Evolutionary conservation across 2,329 filamentous ascomycete genomes (phyloP).

Genomic region (Leptoxyphium fumago): DNA sequence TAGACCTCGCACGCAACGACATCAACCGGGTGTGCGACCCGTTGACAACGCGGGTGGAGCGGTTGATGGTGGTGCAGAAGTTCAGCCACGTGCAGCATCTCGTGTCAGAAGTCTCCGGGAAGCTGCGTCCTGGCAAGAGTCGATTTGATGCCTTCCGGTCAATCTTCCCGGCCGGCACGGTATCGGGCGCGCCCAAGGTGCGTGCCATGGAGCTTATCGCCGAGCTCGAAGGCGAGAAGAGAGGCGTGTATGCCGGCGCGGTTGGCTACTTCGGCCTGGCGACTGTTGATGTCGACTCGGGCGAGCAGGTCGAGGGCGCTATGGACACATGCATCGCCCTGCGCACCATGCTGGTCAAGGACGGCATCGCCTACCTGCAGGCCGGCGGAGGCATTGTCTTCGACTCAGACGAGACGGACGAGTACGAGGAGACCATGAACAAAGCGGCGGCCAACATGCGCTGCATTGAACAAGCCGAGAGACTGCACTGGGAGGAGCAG

Average conservation of each 20-base stretch:
- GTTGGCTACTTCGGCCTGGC: slow-evolving; percentile 94
- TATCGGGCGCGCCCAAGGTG: slow-evolving; percentile 90
- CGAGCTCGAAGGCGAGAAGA: slow-evolving; percentile 84
- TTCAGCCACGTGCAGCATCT: slow-evolving; percentile 98
- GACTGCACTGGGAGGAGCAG: slow-evolving; percentile 42
- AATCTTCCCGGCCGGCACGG: slow-evolving; percentile 93
- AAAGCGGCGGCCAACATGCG: slow-evolving; percentile 84
- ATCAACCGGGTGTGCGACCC: slow-evolving; percentile 93
- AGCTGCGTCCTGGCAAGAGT: slow-evolving; percentile 69
- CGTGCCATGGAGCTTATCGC: slow-evolving; percentile 94
- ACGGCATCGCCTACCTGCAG: slow-evolving; percentile 82
- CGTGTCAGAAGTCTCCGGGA: slow-evolving; percentile 85
- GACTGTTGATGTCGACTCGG: slow-evolving; percentile 46
- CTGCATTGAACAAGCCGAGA: slow-evolving; percentile 73
- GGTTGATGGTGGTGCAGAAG: slow-evolving; percentile 83
- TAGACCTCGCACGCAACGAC: slow-evolving; percentile 90
- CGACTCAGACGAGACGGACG: slow-evolving; percentile 78
- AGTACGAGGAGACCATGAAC: slow-evolving; percentile 95
- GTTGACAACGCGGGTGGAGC: slow-evolving; percentile 74
- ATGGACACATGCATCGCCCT: slow-evolving; percentile 82
- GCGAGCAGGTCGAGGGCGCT: slow-evolving; percentile 55
- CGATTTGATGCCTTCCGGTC: slow-evolving; percentile 86
- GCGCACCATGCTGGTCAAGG: slow-evolving; percentile 88
- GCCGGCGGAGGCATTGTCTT: slow-evolving; percentile 82
- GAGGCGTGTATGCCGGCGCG: slow-evolving; percentile 87